Base-by-base conservation (phyloP, 257 asterid genomes). In the Primulina huaijiensis region DNA sequence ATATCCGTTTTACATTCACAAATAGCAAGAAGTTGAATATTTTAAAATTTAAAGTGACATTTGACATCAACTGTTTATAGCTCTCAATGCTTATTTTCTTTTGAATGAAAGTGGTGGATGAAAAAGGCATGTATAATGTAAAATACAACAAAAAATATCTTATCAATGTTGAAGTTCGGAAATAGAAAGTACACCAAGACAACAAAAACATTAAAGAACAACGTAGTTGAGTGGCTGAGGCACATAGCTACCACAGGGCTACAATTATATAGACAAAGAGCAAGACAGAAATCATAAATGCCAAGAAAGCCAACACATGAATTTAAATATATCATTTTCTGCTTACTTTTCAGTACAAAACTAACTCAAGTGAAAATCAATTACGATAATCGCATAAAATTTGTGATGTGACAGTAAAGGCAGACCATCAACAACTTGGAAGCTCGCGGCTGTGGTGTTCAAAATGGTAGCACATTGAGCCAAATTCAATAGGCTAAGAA, bases 361-460 rank as follows among this genome's bases (percentile, higher is more conserved):
- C 23, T 57, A 37, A 21, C 43, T 30, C 31, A 0, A 62, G 16
- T 30, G 29, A 17, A 43, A 8, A 38, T 38, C 21, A 38, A 38
- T 38, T 31, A 64, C 52, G 30, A 71, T 60, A 60, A 43, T 60
- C 34, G 30, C 60, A 61, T 3, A n/a, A 55, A 63, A 60, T 25
- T 10, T 16, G 70, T 34, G 6, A 46, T 52, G 35, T 11, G 38
- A 66, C 21, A 46, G 52, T 31, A 38, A 38, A 1, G 16, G 50
- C 50, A 38, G 50, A 38, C 7, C 12, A 38, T 38, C 50, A 10
- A 38, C 14, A 14, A 38, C 10, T 38, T 38, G 50, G 50, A 38
- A 38, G 50, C 50, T 38, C 16, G 4, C 0, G 50, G 50, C 16
- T 38, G 16, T 38, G 50, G 16, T 10, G 50, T 38, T 38, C 50